phyloP scores from a whole-genome alignment of 768 basidiomycete species.

The Xerocomus potaroensis region DNA sequence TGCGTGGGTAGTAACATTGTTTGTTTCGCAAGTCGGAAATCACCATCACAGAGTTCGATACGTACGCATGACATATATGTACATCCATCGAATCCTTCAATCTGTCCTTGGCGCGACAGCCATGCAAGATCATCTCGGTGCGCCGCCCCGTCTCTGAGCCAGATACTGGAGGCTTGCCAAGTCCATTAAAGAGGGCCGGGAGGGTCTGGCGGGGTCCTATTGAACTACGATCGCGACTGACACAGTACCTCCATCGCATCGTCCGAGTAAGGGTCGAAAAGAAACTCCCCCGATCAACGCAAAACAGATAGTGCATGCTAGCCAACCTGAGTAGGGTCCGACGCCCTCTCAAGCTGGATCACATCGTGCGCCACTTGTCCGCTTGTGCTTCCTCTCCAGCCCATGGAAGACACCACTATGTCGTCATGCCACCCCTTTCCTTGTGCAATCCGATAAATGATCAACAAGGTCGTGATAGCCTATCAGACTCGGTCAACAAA shows the following conservation, averaged over 20 bases:
- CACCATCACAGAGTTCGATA: too few relatives aligned
- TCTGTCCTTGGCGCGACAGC: too few relatives aligned
- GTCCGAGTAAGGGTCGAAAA: not conserved
- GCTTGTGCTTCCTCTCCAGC: conserved; percentile 14
- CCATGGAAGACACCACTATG: conserved; percentile 3
- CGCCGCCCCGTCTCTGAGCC: too few relatives aligned
- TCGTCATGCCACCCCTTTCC: conserved; percentile 14
- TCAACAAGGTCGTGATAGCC: conserved; percentile 16
- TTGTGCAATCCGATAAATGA: conserved; percentile 18
- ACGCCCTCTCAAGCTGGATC: not conserved
- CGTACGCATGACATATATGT: too few relatives aligned
- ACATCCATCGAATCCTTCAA: too few relatives aligned
- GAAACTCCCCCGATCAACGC: conserved; percentile 4
- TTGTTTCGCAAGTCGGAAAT: too few relatives aligned
- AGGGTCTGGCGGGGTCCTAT: too few relatives aligned
- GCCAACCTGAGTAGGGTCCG: not conserved
- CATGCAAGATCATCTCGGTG: too few relatives aligned
- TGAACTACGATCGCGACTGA: not conserved
- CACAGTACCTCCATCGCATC: not conserved
- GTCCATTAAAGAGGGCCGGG: too few relatives aligned
- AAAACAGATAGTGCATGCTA: not conserved
- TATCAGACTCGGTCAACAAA: not conserved
- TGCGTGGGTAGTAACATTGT: too few relatives aligned
- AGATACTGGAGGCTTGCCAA: too few relatives aligned
- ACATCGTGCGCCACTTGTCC: not conserved